Evolutionary conservation across 2,329 filamentous ascomycete genomes (phyloP).

Genomic region (Xenoacremonium recifei): DNA sequence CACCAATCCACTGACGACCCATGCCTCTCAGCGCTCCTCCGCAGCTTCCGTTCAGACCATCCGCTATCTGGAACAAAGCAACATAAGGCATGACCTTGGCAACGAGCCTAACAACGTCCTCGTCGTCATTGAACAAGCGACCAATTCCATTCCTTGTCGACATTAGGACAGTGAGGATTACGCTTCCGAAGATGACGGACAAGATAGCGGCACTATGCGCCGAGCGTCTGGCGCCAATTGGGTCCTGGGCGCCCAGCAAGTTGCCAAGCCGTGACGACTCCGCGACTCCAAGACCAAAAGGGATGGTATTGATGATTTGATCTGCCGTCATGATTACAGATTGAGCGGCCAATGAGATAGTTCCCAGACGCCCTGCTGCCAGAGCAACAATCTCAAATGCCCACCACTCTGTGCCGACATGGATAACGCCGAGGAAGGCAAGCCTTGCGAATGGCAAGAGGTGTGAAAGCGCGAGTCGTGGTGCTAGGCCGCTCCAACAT

Average conservation of each 20-base stretch:
- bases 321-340: constrained; percentile 89
- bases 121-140: constrained; percentile 77
- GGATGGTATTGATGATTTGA: constrained; percentile 81
- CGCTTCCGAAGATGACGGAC: constrained; percentile 64
- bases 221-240: constrained; percentile 65
- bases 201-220: constrained; percentile 75
- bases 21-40: constrained; percentile 79
- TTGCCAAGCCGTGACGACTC: constrained; percentile 78
- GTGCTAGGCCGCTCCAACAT: constrained; percentile 76
- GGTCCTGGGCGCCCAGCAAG: constrained; percentile 67
- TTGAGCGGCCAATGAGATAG: constrained; percentile 76
- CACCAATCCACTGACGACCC: constrained; percentile 84
- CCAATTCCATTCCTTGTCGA: constrained; percentile 71
- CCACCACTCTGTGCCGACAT: constrained; percentile 93
- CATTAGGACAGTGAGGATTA: constrained; percentile 70
- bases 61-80: constrained; percentile 85
- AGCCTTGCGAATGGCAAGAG: constrained; percentile 70
- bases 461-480: constrained; percentile 62
- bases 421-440: constrained; percentile 72
- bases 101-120: constrained; percentile 68
- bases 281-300: constrained; percentile 82
- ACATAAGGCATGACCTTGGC: constrained; percentile 80
- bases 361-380: constrained; percentile 77
- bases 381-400: constrained; percentile 89
- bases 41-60: constrained; percentile 82